These are phyloP conservation scores for Whalleya microplaca DNA, from an alignment of 2,329 filamentous ascomycete genomes.

Conservation along the genomic window DNA sequence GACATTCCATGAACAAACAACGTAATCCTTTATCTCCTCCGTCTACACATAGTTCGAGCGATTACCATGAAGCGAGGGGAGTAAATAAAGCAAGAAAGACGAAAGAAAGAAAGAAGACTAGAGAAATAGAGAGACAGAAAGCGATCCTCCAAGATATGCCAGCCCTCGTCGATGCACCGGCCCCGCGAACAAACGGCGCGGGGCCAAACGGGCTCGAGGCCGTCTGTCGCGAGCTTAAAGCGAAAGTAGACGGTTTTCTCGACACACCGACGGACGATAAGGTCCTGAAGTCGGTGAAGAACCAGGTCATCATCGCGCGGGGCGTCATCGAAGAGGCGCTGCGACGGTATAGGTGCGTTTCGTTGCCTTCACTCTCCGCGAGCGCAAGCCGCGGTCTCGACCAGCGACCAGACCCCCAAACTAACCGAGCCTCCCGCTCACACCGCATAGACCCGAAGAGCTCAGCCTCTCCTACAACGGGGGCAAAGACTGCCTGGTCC, in stretches of 20 bases:
- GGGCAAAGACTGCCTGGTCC: constrained; percentile 95
- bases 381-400: constrained; percentile 3
- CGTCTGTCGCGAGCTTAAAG: constrained; percentile 49
- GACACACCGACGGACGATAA: constrained; percentile 58
- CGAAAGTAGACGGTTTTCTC: constrained; percentile 69
- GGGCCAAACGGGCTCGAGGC: constrained; percentile 15
- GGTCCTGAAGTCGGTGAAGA: constrained; percentile 67
- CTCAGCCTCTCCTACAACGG: constrained; percentile 95
- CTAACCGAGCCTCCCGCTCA: background rate
- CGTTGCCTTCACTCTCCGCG: constrained; percentile 6
- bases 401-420: background rate
- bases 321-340: constrained; percentile 76
- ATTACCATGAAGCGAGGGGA: background rate
- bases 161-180: constrained; percentile 5
- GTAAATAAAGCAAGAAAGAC: background rate
- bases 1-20: background rate
- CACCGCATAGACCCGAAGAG: constrained; percentile 64
- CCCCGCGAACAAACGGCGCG: background rate
- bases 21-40: too few relatives aligned
- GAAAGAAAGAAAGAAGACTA: background rate
- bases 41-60: background rate
- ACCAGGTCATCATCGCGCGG: constrained; percentile 73
- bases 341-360: constrained; percentile 70
- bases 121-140: background rate
- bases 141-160: background rate